Evolutionary conservation across 805 yeast genomes (phyloP), one percentile per base, ranked within the genome.

Genomic region (Myxozyma neglecta): DNA sequence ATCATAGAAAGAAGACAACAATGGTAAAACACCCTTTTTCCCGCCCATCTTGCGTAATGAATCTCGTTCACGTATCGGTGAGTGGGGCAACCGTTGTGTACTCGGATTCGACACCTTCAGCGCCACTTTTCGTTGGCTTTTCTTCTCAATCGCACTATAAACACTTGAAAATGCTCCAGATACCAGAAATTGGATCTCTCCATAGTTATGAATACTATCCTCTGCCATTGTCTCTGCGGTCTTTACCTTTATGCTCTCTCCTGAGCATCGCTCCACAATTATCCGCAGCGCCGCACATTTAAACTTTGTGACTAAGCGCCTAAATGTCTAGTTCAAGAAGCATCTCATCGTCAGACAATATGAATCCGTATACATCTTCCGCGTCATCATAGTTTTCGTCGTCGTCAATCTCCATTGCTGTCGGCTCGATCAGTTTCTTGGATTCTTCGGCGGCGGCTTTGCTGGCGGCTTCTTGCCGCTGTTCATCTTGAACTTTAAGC

Each of bases 401-500:
- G 7, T 51, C 57, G 16, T 58, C 60, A 13, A 50, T 45, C n/a
- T 53, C 56, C 47, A 50, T 45, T 14, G 34, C 34, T 9, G 34
- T 18, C 42, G 32, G 29, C 8, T 8, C 29, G 20, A 29, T 47
- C 9, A 34, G 16, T 16, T 37, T 32, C 20, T 16, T 42, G 37
- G 37, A 42, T 24, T 44, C 52, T 14, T 50, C 61, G 9, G 43
- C 50, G 14, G 44, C 53, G 9, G 58, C 50, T 37, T 59, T 55
- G 35, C 18, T 40, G 20, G 53, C 53, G 3, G 43, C 57, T 16
- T 59, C 68, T 8, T 35, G 49, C 35, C 59, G 54, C 51, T 65
- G 68, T 71, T 84, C 86, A 54, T 80, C 82, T 72, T 90, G 97
- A 70, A 78, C 82, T 24, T 73, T 75, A 57, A 81, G 75, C 55